Base-by-base conservation (phyloP, 768 basidiomycete genomes). In the Phylloporus rhodoxanthus region DNA sequence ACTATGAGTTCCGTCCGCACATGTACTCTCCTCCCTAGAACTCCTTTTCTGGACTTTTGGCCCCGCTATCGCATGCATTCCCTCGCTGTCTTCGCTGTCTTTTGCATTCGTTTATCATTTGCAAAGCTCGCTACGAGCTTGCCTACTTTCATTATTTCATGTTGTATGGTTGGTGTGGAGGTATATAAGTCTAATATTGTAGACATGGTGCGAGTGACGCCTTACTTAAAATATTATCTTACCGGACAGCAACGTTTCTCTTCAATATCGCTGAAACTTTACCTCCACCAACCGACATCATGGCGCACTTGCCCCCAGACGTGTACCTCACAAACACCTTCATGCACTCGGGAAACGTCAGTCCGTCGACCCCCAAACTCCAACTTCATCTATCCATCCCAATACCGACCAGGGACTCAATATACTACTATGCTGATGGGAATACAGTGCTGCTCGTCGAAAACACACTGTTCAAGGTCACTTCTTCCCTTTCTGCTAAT, bases 391-490 rank as follows among this genome's bases (percentile, higher is more conserved):
- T 67, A 1, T 67, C 67, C 39, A 66, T 65, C 43, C 64, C 64
- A 17, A 67, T 67, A 49, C 66, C 66, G n/a, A 57, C 50, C 43
- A 65, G 68, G 36, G 73, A 78, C 45, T 55, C 66, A 1, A 60
- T 66, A 25, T 78, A 72, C 50, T 79, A 71, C 54, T 65, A 66
- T 41, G 65, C 65, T 0, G 66, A 65, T 48, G 75, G 73, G 19
- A 68, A 68, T 41, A 73, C 71, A 34, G 66, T 75, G 26, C 55
- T 81, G 1, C 68, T 72, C 28, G 72, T 79, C 13, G 68, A 67
- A 52, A 70, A 69, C 34, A 72, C 66, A 0, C 48, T 80, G 17
- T 80, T 80, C 69, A 78, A 77, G 70, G 79, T 80, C 57, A 29
- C 56, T 54, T 37, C 19, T 44, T 36, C 15, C 41, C 47, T 20